Base-by-base conservation (phyloP, 1,284 basidiomycete genomes). In the Chiua sp. region DNA sequence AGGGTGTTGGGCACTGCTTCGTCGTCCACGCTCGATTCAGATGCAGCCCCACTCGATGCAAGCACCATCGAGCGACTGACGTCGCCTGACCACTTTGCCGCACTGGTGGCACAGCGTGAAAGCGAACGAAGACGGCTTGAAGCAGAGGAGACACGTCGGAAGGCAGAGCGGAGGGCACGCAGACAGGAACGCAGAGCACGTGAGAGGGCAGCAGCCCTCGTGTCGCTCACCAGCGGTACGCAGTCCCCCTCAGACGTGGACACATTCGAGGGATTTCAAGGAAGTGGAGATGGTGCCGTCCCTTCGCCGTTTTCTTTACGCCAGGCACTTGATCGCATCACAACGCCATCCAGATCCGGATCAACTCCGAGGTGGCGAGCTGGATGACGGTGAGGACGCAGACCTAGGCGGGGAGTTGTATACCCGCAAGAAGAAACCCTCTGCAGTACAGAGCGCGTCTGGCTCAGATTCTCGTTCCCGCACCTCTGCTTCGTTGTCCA, bases 361-460 rank as follows among this genome's bases (percentile, higher is more conserved):
- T 20, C 42, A 51, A 37, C 51, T 35, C 16, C 23, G 2, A 28
- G 53, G 47, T 3, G 53, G 23, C 7, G 55, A 51, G 26, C 12
- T 56, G 2, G 76, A 75, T 2, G 82, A 81, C 1, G 81, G 73
- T 2, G 85, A 82, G 11, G 80, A 78, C 47, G 85, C 84, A 0
- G 88, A 90, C 71, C 78, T 90, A 23, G 88, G 82, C 50, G 88
- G 82, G 0, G 80, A 78, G 47, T 63, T 81, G 4, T 89, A 90
- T 68, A 68, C 82, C 2, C 77, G 80, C 50, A 72, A 68, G 50
- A 70, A 76, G 47, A 72, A 72, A 4, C 63, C 65, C 11, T 65
- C 73, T 3, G 71, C 70, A n/a, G 68, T 64, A 7, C 69, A 73
- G 5, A 74, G 73, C 22, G 77, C 77, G 12, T 75, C 73, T 26